phyloP scores from a whole-genome alignment of 495 filamentous ascomycete genomes.

The Geoglossum glabrum region DNA sequence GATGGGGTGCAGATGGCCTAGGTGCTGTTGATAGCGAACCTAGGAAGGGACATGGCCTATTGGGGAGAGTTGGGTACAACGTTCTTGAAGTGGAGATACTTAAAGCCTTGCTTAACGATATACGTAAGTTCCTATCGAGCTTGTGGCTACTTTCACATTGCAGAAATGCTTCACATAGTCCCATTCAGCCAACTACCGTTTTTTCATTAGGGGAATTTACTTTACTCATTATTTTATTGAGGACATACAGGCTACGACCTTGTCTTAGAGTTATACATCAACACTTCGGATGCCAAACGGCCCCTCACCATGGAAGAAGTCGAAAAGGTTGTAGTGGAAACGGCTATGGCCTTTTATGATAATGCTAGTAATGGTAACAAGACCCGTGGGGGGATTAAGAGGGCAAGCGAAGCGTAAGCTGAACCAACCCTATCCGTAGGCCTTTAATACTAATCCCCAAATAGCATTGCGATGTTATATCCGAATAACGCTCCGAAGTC shows the following conservation, averaged over 20 bases:
- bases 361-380: constrained; percentile 80
- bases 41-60: constrained; percentile 35
- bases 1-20: constrained; percentile 42
- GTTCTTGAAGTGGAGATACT: constrained; percentile 56
- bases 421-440: not conserved
- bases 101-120: constrained; percentile 47
- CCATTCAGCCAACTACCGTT: not conserved
- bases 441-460: not conserved
- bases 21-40: constrained; percentile 11
- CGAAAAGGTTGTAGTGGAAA: constrained; percentile 42
- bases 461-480: constrained; percentile 1
- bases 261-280: constrained; percentile 47
- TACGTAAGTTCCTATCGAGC: constrained; percentile 28
- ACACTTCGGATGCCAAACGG: constrained; percentile 22
- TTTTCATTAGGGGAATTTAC: not conserved
- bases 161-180: not conserved
- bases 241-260: constrained; percentile 38
- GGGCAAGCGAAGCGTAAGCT: constrained; percentile 62
- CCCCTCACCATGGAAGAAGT: constrained; percentile 33
- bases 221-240: not conserved
- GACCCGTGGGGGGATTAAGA: constrained; percentile 64
- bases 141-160: not conserved
- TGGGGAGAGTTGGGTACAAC: constrained; percentile 42
- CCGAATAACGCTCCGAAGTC: constrained; percentile 33
- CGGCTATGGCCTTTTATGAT: constrained; percentile 59